phyloP scores from a whole-genome alignment of 2,329 filamentous ascomycete genomes.

The Rhinocladiella similis region DNA sequence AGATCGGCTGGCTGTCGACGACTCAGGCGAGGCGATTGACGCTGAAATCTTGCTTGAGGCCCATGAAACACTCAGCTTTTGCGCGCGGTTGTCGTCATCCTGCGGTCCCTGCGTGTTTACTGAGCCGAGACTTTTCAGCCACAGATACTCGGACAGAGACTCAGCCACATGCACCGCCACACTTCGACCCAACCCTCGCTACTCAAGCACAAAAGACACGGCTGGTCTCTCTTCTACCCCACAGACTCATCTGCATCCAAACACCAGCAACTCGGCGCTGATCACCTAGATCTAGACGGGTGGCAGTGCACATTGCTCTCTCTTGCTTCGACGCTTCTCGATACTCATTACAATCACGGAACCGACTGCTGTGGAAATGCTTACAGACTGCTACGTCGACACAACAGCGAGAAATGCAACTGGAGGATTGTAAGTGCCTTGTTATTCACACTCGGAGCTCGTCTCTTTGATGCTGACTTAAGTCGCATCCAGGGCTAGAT shows the following conservation, averaged over 20 bases:
- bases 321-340: background rate
- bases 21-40: conserved; percentile 4
- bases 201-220: background rate
- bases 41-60: conserved; percentile 18
- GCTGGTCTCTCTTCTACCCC: too few species aligned
- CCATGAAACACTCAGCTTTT: conserved; percentile 5
- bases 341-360: conserved; percentile 2
- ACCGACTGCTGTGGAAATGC: conserved; percentile 55
- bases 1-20: conserved; percentile 10
- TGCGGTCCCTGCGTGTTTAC: background rate
- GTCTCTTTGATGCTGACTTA: conserved; percentile 10
- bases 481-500: conserved; percentile 71
- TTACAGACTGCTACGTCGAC: conserved; percentile 50
- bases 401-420: conserved; percentile 65
- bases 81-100: conserved; percentile 16
- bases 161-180: conserved; percentile 9
- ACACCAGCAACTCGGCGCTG: background rate
- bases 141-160: background rate
- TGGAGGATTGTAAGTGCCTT: conserved; percentile 74
- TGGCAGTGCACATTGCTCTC: conserved; percentile 13
- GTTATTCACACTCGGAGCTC: background rate
- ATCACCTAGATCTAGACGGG: conserved; percentile 3
- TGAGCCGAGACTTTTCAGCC: background rate
- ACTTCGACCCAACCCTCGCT: background rate
- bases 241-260: conserved; percentile 4